Conservation (phyloP, 2,329 filamentous ascomycete genomes). For the Alternaria sp. region DNA sequence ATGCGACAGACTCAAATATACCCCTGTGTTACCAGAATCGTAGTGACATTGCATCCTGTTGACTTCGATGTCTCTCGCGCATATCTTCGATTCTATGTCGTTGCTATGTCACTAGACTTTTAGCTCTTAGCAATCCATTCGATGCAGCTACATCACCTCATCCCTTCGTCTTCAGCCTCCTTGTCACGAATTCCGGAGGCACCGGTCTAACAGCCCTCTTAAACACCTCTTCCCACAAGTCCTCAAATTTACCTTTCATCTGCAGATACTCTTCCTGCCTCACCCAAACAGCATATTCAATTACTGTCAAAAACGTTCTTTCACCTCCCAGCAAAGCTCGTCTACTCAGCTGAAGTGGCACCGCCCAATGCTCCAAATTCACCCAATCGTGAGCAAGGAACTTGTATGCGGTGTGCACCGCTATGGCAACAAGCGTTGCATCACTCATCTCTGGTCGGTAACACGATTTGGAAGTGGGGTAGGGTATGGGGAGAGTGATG, state of each 20-base stretch:
- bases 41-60: not conserved
- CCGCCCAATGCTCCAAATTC: not conserved
- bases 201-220: not conserved
- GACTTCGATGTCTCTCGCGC: not conserved
- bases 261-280: not conserved
- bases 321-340: not conserved
- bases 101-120: not conserved
- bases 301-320: not conserved
- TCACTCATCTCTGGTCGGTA: not conserved
- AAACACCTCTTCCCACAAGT: not conserved
- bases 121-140: not conserved
- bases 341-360: not conserved
- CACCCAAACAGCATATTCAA: not conserved
- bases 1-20: not conserved
- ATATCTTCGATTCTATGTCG: slow-evolving; percentile 22
- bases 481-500: not conserved
- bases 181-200: not conserved
- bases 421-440: not conserved
- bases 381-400: not conserved
- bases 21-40: not conserved
- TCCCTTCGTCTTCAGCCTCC: not conserved
- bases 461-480: not conserved
- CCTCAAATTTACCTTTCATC: not conserved
- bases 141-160: not conserved
- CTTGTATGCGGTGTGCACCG: slow-evolving; percentile 1